phyloP scores from a whole-genome alignment of 2,329 filamentous ascomycete genomes.

The Verticillium albo-atrum region DNA sequence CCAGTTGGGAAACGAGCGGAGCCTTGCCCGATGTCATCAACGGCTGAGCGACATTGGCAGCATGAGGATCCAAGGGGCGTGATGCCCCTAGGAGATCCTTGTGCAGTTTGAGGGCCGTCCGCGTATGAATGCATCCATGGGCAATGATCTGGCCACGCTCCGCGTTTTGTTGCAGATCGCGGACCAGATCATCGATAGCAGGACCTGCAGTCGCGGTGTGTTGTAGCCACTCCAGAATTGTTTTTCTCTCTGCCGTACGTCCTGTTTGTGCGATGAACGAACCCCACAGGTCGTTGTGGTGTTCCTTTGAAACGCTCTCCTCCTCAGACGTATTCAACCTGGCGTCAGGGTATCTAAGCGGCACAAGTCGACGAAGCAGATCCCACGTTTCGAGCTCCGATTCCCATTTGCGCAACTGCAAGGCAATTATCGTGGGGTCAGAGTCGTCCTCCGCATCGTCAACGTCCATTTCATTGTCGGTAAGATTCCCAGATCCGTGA shows the following conservation, averaged over 20 bases:
- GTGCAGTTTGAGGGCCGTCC: conserved; percentile 81
- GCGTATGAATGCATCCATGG: conserved; percentile 89
- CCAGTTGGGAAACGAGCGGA: conserved; percentile 77
- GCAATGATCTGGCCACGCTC: conserved; percentile 79
- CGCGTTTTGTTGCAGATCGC: conserved; percentile 70
- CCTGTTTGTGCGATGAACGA: background rate
- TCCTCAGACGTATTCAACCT: background rate
- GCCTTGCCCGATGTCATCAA: conserved; percentile 56
- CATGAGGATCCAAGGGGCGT: conserved; percentile 52
- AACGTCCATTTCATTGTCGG: conserved; percentile 51
- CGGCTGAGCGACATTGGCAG: conserved; percentile 49
- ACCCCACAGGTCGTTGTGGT: conserved; percentile 55
- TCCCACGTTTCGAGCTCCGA: conserved; percentile 90
- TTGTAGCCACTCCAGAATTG: conserved; percentile 84
- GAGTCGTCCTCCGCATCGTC: conserved; percentile 41
- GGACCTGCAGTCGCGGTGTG: conserved; percentile 66
- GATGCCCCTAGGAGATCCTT: conserved; percentile 60
- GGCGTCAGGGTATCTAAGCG: conserved; percentile 54
- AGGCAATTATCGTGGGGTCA: conserved; percentile 13
- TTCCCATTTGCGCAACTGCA: conserved; percentile 55
- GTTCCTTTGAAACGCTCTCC: background rate
- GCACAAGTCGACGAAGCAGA: conserved; percentile 70
- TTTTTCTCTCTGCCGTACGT: conserved; percentile 67
- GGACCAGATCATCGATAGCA: conserved; percentile 70
- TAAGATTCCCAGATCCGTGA: conserved; percentile 27